Percentiles rank a stretch among this genome's conserved stretches.
These are phyloP conservation scores for Fraxinus paxiana DNA, from an alignment of 305 asterid genomes.

Conservation along the genomic window DNA sequence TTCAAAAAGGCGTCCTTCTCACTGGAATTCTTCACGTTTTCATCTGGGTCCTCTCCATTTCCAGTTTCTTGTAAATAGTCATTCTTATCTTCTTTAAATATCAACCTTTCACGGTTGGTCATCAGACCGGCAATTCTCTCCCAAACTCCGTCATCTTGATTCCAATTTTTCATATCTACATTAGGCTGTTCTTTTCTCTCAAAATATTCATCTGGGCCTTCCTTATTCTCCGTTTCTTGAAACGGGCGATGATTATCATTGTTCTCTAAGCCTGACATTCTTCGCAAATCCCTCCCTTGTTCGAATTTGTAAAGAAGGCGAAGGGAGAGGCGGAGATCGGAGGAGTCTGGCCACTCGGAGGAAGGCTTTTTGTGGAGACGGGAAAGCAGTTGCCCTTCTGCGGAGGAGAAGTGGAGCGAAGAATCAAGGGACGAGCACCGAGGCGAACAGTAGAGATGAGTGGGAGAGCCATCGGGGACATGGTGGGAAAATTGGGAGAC, in stretches of 20 bases:
- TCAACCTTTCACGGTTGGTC: constrained; percentile 53
- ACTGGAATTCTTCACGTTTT: not conserved
- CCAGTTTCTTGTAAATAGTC: not conserved
- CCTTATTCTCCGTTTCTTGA: not conserved
- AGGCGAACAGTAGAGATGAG: constrained; percentile 59
- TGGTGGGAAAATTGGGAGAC: constrained; percentile 12
- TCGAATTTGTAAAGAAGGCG: constrained; percentile 46
- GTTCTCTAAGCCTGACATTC: constrained; percentile 23
- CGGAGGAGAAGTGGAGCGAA: constrained; percentile 49
- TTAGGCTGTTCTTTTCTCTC: not conserved
- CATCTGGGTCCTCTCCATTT: not conserved
- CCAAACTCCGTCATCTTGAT: constrained; percentile 7
- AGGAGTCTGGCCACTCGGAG: constrained; percentile 35
- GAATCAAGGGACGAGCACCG: constrained; percentile 56
- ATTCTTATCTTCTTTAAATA: not conserved
- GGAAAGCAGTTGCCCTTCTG: constrained; percentile 39
- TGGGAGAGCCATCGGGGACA: constrained; percentile 19
- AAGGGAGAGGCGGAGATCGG: constrained; percentile 72
- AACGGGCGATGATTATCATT: not conserved
- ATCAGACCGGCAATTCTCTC: constrained; percentile 61
- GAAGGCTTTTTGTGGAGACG: constrained; percentile 28
- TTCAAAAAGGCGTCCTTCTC: constrained; percentile 13
- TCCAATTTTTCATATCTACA: not conserved
- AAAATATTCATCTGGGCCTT: not conserved
- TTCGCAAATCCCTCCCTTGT: not conserved